Evolutionary conservation across 768 basidiomycete genomes (phyloP), one percentile per base, ranked within the genome.

Genomic region (Termitomyces sp.): DNA sequence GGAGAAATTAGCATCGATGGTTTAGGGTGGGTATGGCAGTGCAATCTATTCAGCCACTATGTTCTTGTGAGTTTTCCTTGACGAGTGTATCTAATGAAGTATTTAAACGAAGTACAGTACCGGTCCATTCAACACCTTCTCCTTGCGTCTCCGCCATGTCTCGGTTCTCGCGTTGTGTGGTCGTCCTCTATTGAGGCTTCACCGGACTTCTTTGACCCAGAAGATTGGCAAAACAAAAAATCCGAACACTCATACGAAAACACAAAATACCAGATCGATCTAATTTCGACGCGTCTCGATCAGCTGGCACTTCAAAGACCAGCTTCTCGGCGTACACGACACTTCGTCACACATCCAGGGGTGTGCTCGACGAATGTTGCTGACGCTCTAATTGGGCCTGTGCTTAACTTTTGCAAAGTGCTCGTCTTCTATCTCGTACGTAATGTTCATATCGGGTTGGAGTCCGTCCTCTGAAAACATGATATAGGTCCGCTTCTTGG

Each of bases 1-100:
- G 90, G 88, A 8, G 79, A 85, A 59, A 62, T 78, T 49, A 89
- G 83, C 60, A 70, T 72, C 4, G 90, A 95, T 61, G 84, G 86
- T 5, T 71, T 92, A 0, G 92, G 92, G 3, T 87, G 81, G 79
- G 81, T 86, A 7, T 95, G 91, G 90, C 90, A 93, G 66, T 88
- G 83, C 58, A 94, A 94, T 63, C 72, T 92, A 27, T 92, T 94
- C 55, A 85, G 87, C 0, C 91, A 93, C 69, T 94, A 87, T 66
- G 79, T 78, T 29, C 71, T 95, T 62, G 92, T 93, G 65, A 45
- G 61, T 50, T 6, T 34, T 23, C 3, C 16, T n/a, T 14, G 12
- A 23, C 9, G n/a, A n/a, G 41, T 43, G 19, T 9, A 21, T 29
- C 4, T 11, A 14, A 41, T 25, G 31, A n/a, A 23, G 25, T 23